Evolutionary conservation across 371 early-diverging fungal species (phyloP).

Genomic region (Gilbertella persicaria): DNA sequence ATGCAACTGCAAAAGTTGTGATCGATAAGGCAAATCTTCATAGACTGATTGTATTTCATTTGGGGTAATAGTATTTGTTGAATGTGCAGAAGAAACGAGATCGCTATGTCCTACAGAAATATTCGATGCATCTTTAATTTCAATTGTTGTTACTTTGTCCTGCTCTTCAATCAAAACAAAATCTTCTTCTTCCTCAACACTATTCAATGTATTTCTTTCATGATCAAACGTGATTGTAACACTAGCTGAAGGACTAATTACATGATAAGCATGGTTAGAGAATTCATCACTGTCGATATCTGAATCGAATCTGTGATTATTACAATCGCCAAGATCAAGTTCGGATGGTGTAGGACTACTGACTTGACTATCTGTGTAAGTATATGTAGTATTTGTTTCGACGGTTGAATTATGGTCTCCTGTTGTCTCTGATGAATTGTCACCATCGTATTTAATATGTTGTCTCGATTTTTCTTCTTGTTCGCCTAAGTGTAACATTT

Average conservation of each 20-base stretch:
- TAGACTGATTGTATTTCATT: neutral
- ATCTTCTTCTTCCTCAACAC: neutral
- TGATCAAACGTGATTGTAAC: neutral
- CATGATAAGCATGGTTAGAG: neutral
- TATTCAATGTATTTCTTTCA: neutral
- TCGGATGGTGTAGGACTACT: constrained; percentile 14
- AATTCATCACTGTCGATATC: neutral
- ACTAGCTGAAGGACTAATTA: neutral
- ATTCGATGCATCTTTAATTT: neutral
- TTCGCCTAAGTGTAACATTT: neutral
- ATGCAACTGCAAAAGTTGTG: constrained; percentile 33
- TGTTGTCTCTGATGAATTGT: constrained; percentile 4
- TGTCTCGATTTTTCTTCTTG: neutral
- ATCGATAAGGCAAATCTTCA: constrained; percentile 7
- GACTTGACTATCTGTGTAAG: constrained; percentile 17
- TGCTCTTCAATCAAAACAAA: neutral
- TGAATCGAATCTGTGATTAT: neutral
- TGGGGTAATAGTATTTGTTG: constrained; percentile 4
- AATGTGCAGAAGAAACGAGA: neutral
- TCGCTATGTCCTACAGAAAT: too few relatives aligned
- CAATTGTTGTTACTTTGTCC: neutral
- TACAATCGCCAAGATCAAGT: constrained; percentile 6
- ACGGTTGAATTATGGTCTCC: constrained; percentile 2
- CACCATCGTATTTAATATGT: neutral
- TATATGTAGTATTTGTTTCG: constrained; percentile 3